Percentiles rank a stretch among this genome's conserved stretches.
These are phyloP conservation scores for Entomortierella parvispora DNA, from an alignment of 192 early-diverging fungal genomes.

Conservation along the genomic window DNA sequence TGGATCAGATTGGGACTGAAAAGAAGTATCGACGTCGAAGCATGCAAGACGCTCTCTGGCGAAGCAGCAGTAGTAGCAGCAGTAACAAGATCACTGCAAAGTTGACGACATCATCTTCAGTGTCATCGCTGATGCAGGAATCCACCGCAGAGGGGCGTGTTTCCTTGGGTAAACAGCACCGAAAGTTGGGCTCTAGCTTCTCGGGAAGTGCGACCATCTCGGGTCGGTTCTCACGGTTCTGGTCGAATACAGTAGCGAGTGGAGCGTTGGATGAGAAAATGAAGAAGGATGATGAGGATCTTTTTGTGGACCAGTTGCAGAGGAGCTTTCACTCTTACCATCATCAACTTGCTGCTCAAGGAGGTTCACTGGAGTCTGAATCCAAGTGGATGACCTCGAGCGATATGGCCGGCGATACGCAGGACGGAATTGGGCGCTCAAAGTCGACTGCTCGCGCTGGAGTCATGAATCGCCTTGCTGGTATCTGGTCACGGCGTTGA, in stretches of 20 bases:
- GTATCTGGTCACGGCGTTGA: slow-evolving; percentile 33
- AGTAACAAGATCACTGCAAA: not conserved
- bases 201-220: slow-evolving; percentile 46
- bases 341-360: no score
- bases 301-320: not conserved
- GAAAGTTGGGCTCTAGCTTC: slow-evolving; percentile 14
- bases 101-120: not conserved
- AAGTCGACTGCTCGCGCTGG: not conserved
- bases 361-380: not conserved
- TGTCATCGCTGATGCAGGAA: not conserved
- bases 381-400: not conserved
- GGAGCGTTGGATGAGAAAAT: slow-evolving; percentile 11
- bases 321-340: no score
- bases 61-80: not conserved
- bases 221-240: slow-evolving; percentile 41
- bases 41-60: slow-evolving; percentile 24
- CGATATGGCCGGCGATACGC: not conserved
- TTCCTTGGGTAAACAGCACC: not conserved
- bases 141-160: not conserved
- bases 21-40: slow-evolving; percentile 16
- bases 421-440: no score
- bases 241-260: slow-evolving; percentile 5
- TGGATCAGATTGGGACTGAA: not conserved
- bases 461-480: slow-evolving; percentile 33
- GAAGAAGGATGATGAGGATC: not conserved